These are phyloP conservation scores for Penicillium sp. DNA, from an alignment of 2,329 filamentous ascomycete species.

Conservation along the genomic window DNA sequence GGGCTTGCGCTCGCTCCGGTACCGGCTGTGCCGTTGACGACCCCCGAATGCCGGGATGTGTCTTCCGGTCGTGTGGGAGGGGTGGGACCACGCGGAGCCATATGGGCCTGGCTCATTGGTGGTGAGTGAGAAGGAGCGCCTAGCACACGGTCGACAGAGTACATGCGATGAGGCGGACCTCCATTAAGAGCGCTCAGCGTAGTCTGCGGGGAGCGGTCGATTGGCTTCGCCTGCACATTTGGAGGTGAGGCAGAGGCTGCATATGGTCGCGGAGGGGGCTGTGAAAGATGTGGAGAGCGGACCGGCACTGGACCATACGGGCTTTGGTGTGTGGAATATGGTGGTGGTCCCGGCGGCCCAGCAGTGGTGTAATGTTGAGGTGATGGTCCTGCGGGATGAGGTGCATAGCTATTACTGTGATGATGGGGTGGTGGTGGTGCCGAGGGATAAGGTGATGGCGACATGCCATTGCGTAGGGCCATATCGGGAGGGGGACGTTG, in stretches of 20 bases:
- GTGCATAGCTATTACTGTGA: conserved; percentile 50
- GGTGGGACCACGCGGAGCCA: conserved; percentile 35
- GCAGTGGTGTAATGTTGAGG: conserved; percentile 34
- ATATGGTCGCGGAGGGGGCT: conserved; percentile 35
- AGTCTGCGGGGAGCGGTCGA: conserved; percentile 38
- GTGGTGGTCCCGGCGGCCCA: conserved; percentile 35
- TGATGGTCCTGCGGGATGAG: conserved; percentile 31
- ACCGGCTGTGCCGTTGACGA: conserved; percentile 29
- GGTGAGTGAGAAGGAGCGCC: conserved; percentile 36
- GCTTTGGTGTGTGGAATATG: conserved; percentile 37
- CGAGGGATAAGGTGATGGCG: conserved; percentile 34
- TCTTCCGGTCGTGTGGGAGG: conserved; percentile 34
- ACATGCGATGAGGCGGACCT: conserved; percentile 37
- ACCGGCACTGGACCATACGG: conserved; percentile 38
- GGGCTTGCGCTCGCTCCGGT: conserved; percentile 72
- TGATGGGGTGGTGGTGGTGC: conserved; percentile 48
- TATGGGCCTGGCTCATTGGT: conserved; percentile 33
- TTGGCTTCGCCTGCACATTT: conserved; percentile 36
- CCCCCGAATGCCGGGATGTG: conserved; percentile 27
- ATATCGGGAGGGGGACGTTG: conserved; percentile 33
- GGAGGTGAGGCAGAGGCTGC: conserved; percentile 39
- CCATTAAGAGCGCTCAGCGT: conserved; percentile 36
- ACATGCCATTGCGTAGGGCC: conserved; percentile 35
- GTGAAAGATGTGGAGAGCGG: conserved; percentile 35
- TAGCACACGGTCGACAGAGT: conserved; percentile 37